Percentiles rank a stretch among this genome's conserved stretches.
phyloP scores from a whole-genome alignment of 345 rosid species.

The Turritis glabra region DNA sequence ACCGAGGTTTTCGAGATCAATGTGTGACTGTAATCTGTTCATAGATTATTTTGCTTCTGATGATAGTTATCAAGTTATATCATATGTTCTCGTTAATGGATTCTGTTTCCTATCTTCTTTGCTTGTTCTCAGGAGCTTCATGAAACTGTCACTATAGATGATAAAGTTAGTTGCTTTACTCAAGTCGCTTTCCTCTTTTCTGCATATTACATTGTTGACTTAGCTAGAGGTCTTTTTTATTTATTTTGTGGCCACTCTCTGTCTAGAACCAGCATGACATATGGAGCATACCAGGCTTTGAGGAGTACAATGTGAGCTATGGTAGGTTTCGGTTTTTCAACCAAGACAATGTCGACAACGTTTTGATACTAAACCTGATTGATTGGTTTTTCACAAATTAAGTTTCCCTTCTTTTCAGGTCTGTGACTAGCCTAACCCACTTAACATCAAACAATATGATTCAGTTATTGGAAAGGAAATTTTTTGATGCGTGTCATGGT shows the following conservation, averaged over 20 bases:
- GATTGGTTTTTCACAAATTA: too few species aligned
- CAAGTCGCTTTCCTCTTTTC: background rate
- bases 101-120: background rate
- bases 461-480: background rate
- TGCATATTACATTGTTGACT: background rate
- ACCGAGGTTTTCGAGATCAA: background rate
- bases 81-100: background rate
- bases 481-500: conserved; percentile 39
- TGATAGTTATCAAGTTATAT: background rate
- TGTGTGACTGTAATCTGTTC: background rate
- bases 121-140: background rate
- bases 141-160: too few species aligned
- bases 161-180: background rate
- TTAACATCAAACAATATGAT: too few species aligned
- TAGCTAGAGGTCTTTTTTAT: background rate
- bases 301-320: conserved; percentile 78
- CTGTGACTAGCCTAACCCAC: too few species aligned
- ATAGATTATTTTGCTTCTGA: background rate
- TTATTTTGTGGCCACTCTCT: background rate
- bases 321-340: conserved; percentile 75
- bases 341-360: conserved; percentile 65
- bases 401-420: too few species aligned
- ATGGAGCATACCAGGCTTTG: conserved; percentile 75
- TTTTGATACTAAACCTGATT: too few species aligned
- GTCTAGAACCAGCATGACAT: conserved; percentile 59